Percentiles rank a stretch among this genome's conserved stretches.
Evolutionary conservation across 805 yeast genomes (phyloP).

Genomic region (Pachysolen tannophilus): DNA sequence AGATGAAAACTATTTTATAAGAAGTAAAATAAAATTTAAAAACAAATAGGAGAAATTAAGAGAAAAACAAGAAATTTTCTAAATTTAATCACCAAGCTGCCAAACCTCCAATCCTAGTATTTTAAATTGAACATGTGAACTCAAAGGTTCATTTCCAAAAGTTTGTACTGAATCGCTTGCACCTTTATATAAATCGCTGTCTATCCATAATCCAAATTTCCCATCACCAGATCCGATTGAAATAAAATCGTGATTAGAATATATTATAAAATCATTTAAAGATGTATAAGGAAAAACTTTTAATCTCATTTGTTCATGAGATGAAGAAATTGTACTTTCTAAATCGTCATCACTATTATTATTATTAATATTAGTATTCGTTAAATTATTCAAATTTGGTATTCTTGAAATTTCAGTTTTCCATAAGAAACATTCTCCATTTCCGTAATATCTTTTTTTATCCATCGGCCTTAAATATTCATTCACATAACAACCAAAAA

Average conservation of each 20-base stretch:
- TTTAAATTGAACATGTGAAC: conserved; percentile 51
- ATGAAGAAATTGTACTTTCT: conserved; percentile 10
- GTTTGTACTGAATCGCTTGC: conserved; percentile 75
- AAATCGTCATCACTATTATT: conserved; percentile 9
- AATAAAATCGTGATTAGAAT: conserved; percentile 68
- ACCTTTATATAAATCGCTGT: conserved; percentile 64
- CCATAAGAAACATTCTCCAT: conserved; percentile 95
- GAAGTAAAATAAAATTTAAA: too few species aligned
- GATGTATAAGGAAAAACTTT: conserved; percentile 87
- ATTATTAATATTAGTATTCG: too few species aligned
- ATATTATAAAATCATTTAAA: conserved; percentile 74
- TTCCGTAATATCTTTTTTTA: conserved; percentile 73
- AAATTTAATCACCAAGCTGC: conserved; percentile 46
- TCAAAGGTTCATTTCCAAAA: conserved; percentile 80
- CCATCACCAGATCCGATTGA: conserved; percentile 93
- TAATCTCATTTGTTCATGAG: conserved; percentile 36
- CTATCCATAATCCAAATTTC: conserved; percentile 86
- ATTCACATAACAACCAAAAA: conserved; percentile 76
- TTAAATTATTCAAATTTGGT: conserved; percentile 16
- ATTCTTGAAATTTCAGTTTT: conserved; percentile 43
- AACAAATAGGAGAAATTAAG: too few species aligned
- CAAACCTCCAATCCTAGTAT: conserved; percentile 79
- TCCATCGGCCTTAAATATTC: conserved; percentile 69
- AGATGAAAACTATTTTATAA: too few species aligned
- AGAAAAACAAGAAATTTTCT: neutral